Percentiles rank a stretch among this genome's conserved stretches.
Evolutionary conservation across 305 asterid species (phyloP).

Genomic region (Solanum hybrid): DNA sequence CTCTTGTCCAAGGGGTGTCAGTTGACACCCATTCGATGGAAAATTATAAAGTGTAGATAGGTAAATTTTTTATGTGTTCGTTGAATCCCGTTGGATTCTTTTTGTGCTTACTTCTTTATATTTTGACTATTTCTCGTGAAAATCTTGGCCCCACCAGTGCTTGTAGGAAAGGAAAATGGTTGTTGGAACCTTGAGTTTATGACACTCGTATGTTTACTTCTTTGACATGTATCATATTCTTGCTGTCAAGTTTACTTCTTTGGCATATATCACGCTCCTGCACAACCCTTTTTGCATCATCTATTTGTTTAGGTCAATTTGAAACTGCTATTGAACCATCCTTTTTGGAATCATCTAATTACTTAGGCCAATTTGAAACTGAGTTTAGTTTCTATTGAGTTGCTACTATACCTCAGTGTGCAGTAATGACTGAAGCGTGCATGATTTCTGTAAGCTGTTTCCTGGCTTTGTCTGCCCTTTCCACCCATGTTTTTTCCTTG

Average conservation of each 20-base stretch:
- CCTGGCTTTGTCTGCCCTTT: background rate
- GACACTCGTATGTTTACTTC: background rate
- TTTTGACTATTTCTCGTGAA: background rate
- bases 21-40: background rate
- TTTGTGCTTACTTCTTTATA: background rate
- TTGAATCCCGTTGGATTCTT: background rate
- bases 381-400: background rate
- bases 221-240: background rate
- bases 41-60: background rate
- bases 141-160: background rate
- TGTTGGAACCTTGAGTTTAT: background rate
- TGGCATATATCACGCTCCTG: background rate
- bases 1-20: background rate
- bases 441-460: background rate
- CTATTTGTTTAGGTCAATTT: background rate
- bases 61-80: background rate
- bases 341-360: background rate
- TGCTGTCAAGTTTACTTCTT: background rate
- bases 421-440: background rate
- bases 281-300: background rate
- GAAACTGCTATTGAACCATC: background rate
- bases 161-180: background rate
- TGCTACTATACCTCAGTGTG: background rate
- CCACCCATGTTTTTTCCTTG: background rate
- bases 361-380: background rate